Base-by-base conservation (phyloP, 805 yeast genomes). In the Ogataea polymorpha region DNA sequence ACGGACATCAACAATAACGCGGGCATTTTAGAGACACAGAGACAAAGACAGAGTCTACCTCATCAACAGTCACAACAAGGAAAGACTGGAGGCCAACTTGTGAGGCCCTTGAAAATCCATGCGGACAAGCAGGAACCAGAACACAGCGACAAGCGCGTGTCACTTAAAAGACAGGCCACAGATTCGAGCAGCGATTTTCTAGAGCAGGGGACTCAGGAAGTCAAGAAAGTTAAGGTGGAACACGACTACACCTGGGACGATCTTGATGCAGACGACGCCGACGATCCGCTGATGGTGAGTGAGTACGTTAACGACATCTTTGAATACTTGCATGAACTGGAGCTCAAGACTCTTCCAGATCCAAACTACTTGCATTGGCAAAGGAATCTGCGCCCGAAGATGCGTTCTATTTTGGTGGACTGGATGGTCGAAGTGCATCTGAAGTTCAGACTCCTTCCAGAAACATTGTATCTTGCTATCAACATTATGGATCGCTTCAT, bases 351-450 rank as follows among this genome's bases (percentile, higher is more conserved):
- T 34, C 67, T 86, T 55, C 96, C 89, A 2, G 82, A 77, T 49
- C 63, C 83, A n/a, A 74, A 78, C 49, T 86, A 86, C 59, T 63
- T 86, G 26, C 70, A 66, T 46, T 72, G 79, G 62, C 86, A 82
- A 59, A 72, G 75, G 37, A 79, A 79, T 45, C 63, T 87, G 51
- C 79, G 83, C 54, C 95, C 96, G 42, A 77, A 79, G 46, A 84
- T 86, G 85, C 75, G 97, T 51, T 81, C 88, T 6, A 85, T 89
- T 38, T 67, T 89, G 44, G 87, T 89, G n/a, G 96, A 90, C 65
- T 89, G 97, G 97, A 71, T 89, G 51, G 87, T 87, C 9, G 95
- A 87, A 59, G 90, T 89, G 60, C 96, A 88, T 66, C 70, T 80
- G 51, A 75, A 86, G 59, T 89, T 89, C 64, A 75, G 90, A 50